Conservation (phyloP, 140 eudicot genomes). For the Erigeron philadelphicus region DNA sequence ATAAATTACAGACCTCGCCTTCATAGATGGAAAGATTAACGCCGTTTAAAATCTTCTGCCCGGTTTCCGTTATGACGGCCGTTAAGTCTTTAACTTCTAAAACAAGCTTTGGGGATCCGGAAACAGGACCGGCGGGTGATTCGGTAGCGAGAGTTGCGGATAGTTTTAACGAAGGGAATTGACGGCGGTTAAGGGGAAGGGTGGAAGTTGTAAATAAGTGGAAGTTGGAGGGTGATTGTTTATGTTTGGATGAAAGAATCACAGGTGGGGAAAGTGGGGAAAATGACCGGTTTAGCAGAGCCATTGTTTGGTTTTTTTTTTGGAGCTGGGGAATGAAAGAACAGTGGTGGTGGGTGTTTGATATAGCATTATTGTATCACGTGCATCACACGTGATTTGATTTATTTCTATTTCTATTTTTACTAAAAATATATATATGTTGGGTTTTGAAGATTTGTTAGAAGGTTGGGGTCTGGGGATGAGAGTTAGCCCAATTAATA, state of each 20-base stretch:
- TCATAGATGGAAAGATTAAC: slow-evolving; percentile 72
- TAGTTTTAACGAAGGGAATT: slow-evolving; percentile 18
- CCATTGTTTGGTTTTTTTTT: slow-evolving; percentile 29
- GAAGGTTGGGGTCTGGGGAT: too few relatives aligned
- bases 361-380: too few relatives aligned
- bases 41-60: slow-evolving; percentile 69
- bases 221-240: slow-evolving; percentile 23
- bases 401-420: too few relatives aligned
- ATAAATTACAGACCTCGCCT: slow-evolving; percentile 67
- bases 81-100: slow-evolving; percentile 80
- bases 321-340: too few relatives aligned
- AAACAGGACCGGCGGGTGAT: slow-evolving; percentile 40
- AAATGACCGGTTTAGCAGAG: slow-evolving; percentile 33
- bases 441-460: too few relatives aligned
- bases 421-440: too few relatives aligned
- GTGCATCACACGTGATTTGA: too few relatives aligned
- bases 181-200: slow-evolving; percentile 29
- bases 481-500: too few relatives aligned
- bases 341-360: too few relatives aligned
- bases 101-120: slow-evolving; percentile 54
- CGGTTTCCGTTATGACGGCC: slow-evolving; percentile 69
- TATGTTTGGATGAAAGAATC: slow-evolving; percentile 22
- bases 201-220: slow-evolving; percentile 7
- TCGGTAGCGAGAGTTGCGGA: slow-evolving; percentile 54
- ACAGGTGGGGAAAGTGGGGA: slow-evolving; percentile 27